Base-by-base conservation (phyloP, 257 asterid species). In the Perilla frutescens region DNA sequence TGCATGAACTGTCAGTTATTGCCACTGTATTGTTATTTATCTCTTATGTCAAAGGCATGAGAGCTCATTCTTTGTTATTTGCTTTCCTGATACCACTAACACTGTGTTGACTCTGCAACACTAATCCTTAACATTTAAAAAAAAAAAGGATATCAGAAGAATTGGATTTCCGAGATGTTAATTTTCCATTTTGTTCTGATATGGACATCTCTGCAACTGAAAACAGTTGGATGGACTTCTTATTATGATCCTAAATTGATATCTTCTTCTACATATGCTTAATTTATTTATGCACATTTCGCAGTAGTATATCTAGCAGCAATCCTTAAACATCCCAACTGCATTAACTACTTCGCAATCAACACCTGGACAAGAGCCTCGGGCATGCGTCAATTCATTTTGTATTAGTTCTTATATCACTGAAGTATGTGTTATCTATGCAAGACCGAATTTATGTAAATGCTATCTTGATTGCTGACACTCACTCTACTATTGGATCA, bases 1-100 rank as follows among this genome's bases (percentile, higher is more conserved):
- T 53, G 68, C 70, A 54, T 59, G 6, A 51, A 43, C 60, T 72
- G 9, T 44, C 20, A 39, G 55, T 51, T 41, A 11, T 20, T 4
- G 3, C 68, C 31, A 45, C 40, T 40, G 37, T 57, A 8, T 3
- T 36, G 26, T 7, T 36, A 3, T 56, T 15, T 50, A 13, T 20
- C 59, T 43, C 36, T 43, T 12, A 63, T 26, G 54, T 63, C 69
- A 26, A 44, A 26, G 41, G 43, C 43, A 45, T 1, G 29, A 48
- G 47, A 48, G 47, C 36, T 39, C 26, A 20, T 14, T 57, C 40
- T 32, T 6, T 70, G 58, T 36, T 70, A 15, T 49, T 29, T 55
- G 8, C 44, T 41, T 58, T 31, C 13, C 3, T 31, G 64, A 40
- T 55, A 4, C 66, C 14, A 44, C 50, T 56, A 56, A 56, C 14